Evolutionary conservation across 1,139 yeast genomes (phyloP).

Genomic region (Scheffersomyces illinoinensis): DNA sequence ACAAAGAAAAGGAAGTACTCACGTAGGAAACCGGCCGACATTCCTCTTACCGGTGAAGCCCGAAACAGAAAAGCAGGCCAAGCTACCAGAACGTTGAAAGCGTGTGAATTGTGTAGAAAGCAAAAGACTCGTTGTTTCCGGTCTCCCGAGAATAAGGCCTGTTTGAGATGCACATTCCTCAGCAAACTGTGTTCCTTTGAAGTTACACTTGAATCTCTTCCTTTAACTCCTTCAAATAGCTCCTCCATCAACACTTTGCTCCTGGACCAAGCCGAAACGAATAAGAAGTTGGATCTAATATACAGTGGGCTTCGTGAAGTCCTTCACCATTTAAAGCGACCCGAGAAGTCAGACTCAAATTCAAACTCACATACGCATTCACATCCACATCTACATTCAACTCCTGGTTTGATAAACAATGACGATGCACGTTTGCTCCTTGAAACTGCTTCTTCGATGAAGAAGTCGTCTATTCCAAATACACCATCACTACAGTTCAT

Average conservation of each 20-base stretch:
- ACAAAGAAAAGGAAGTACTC: not conserved
- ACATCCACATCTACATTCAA: not conserved
- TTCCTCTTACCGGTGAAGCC: slow-evolving; percentile 1
- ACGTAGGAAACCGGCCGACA: not conserved
- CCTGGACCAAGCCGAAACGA: slow-evolving; percentile 1
- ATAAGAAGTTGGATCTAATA: slow-evolving; percentile 24
- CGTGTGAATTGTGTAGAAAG: slow-evolving; percentile 59
- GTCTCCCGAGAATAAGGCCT: slow-evolving; percentile 43
- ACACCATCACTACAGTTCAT: slow-evolving; percentile 2
- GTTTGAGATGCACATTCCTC: slow-evolving; percentile 58
- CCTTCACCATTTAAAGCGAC: not conserved
- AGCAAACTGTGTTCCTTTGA: slow-evolving; percentile 54
- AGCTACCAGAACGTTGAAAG: slow-evolving; percentile 52
- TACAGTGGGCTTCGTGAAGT: slow-evolving; percentile 26
- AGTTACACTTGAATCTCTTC: slow-evolving; percentile 13
- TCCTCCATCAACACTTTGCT: not conserved
- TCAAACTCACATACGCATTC: not conserved
- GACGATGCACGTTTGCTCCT: slow-evolving; percentile 27
- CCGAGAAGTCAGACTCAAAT: not conserved
- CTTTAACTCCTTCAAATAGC: slow-evolving; percentile 6
- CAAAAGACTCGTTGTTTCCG: slow-evolving; percentile 67
- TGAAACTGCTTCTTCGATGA: slow-evolving; percentile 30
- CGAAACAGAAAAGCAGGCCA: slow-evolving; percentile 16
- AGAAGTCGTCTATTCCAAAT: slow-evolving; percentile 9
- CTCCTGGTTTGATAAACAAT: not conserved